Base-by-base conservation (phyloP, 2,329 filamentous ascomycete species). In the Monosporascus sp. region DNA sequence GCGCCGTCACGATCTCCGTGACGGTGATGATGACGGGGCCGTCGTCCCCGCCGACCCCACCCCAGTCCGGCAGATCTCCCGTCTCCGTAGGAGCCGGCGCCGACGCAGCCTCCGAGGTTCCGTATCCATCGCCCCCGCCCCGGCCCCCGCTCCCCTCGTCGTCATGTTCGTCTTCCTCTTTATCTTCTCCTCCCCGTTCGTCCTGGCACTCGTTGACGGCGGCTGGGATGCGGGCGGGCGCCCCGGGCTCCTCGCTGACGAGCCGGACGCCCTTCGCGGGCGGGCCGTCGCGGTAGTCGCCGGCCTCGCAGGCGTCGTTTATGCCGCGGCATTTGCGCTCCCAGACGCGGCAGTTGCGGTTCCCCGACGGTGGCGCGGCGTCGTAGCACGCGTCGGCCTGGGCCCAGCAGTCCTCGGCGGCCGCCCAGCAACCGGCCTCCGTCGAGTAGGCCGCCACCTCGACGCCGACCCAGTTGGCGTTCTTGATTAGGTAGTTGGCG, bases 381-480 rank as follows among this genome's bases (percentile, higher is more conserved):
- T 74, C 66, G 70, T 80, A 89, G 74, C 88, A 90, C n/a, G 59
- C 64, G 3, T 77, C 68, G 31, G 71, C 69, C 70, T 90, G 84
- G 25, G 68, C 64, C 74, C 77, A 90, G 75, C 84, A 86, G 48
- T 74, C 66, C 38, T 72, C 67, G 11, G 75, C 75, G 3, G 76
- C 71, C 52, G 72, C 74, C 81, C 83, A 89, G 74, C 87, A 90
- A 15, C 77, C 77, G 1, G 64, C 64, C 63, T 83, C 75, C 45
- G 73, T 72, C 5, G 70, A 72, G 70, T 87, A 89, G 8, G 69
- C 61, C 0, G 78, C 66, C 1, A 89, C 75, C 63, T 88, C 79
- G 54, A 77, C 72, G 49, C 78, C 85, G 68, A 84, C 88, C 87
- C 86, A 90, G 72, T 90, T 89, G 54, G 74, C 86, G 64, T 88